Conservation (phyloP, 805 yeast species). For the Helenozyma baotianmanensis region DNA sequence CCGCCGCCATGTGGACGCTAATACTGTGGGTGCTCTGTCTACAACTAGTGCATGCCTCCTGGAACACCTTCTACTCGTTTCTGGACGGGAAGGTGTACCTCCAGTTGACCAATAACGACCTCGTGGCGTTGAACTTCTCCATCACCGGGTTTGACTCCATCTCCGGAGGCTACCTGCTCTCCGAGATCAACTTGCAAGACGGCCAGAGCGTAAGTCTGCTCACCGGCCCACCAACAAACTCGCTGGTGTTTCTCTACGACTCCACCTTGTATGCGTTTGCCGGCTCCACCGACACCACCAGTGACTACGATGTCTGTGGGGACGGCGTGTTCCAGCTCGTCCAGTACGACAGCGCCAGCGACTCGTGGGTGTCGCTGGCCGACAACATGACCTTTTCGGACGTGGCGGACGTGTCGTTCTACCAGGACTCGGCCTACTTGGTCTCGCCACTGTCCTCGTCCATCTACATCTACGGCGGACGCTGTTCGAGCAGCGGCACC, state of each 20-base stretch:
- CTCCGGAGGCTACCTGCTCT: constrained; percentile 3
- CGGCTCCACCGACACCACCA: constrained; percentile 4
- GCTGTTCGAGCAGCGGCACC: constrained; percentile 17
- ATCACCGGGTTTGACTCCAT: constrained; percentile 24
- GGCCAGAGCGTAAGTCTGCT: constrained; percentile 20
- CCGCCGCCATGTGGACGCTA: neutral
- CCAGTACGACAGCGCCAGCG: constrained; percentile 14
- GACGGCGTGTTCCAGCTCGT: constrained; percentile 21
- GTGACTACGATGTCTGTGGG: constrained; percentile 22
- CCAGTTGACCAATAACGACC: constrained; percentile 32
- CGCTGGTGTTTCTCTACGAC: constrained; percentile 28
- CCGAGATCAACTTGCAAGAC: constrained; percentile 16
- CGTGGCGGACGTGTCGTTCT: constrained; percentile 26
- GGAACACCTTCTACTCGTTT: constrained; percentile 36
- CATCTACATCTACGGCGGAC: constrained; percentile 56
- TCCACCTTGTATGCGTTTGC: constrained; percentile 27
- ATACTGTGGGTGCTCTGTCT: constrained; percentile 1
- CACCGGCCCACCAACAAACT: constrained; percentile 29
- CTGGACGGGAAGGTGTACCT: constrained; percentile 30
- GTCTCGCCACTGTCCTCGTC: constrained; percentile 32
- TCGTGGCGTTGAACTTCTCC: constrained; percentile 32
- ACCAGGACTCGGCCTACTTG: constrained; percentile 38
- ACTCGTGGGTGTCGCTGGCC: constrained; percentile 18
- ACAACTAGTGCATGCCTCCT: constrained; percentile 10
- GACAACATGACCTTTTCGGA: constrained; percentile 18